phyloP scores from a whole-genome alignment of 2,329 filamentous ascomycete genomes.

The Elsinoe fawcettii region DNA sequence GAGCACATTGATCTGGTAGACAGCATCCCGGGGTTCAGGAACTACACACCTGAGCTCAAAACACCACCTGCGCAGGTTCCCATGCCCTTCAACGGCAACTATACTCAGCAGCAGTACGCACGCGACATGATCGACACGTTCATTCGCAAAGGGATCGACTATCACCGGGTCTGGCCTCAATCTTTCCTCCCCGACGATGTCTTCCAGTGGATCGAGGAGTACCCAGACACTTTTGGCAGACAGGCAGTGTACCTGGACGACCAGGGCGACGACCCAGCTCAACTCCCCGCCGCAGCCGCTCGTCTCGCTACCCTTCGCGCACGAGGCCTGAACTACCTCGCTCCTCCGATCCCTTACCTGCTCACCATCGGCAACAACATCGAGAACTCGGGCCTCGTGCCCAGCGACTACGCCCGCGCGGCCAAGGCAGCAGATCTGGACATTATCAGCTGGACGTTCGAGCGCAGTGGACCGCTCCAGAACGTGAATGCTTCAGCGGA shows the following conservation, averaged over 20 bases:
- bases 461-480: conserved; percentile 52
- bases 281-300: conserved; percentile 43
- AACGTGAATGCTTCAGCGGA: conserved; percentile 47
- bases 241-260: conserved; percentile 61
- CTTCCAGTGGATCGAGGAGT: conserved; percentile 57
- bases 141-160: conserved; percentile 45
- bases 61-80: conserved; percentile 47
- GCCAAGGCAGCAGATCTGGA: conserved; percentile 56
- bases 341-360: conserved; percentile 56
- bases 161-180: conserved; percentile 53
- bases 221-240: conserved; percentile 48
- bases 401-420: conserved; percentile 54
- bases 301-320: conserved; percentile 50
- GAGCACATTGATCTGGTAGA: conserved; percentile 56
- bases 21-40: conserved; percentile 37
- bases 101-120: conserved; percentile 58
- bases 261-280: conserved; percentile 37
- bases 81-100: conserved; percentile 59
- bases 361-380: conserved; percentile 39
- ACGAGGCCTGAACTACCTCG: conserved; percentile 54
- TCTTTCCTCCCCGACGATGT: conserved; percentile 50
- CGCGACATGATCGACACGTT: conserved; percentile 59
- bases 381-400: conserved; percentile 43
- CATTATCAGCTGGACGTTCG: conserved; percentile 61
- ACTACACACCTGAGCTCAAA: conserved; percentile 63